These are phyloP conservation scores for Paramarasmius palmivorus DNA, from an alignment of 1,284 basidiomycete genomes.

Conservation along the genomic window DNA sequence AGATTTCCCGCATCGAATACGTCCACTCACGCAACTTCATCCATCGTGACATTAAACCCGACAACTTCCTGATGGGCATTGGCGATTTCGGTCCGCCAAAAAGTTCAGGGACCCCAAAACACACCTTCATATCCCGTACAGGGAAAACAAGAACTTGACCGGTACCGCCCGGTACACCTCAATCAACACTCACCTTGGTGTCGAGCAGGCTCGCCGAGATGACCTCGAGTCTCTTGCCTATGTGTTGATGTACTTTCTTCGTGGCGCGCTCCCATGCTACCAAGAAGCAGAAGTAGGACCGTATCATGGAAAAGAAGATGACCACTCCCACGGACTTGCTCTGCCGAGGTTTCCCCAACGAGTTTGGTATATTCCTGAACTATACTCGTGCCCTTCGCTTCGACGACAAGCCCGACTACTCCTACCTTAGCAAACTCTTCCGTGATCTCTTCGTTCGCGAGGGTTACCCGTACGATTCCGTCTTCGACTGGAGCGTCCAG, in stretches of 20 bases:
- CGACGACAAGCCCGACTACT: conserved; percentile 98
- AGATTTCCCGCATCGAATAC: conserved; percentile 99
- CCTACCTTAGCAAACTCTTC: conserved; percentile 97
- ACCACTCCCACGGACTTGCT: conserved; percentile 95
- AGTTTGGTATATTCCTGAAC: conserved; percentile 97
- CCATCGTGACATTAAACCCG: conserved; percentile 99
- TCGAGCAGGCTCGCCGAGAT: conserved; percentile 95
- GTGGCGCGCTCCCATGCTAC: conserved; percentile 95
- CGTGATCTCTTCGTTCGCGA: conserved; percentile 96
- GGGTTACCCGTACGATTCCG: conserved; percentile 97
- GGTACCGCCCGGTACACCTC: conserved; percentile 99
- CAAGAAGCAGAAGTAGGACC: conserved; percentile 99
- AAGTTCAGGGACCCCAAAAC: conserved; percentile 99
- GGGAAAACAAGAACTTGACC: conserved; percentile 99
- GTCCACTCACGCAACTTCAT: conserved; percentile 99
- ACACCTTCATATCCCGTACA: conserved; percentile 98
- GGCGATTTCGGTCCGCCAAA: conserved; percentile 99
- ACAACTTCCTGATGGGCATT: conserved; percentile 99
- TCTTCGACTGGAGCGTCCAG: conserved; percentile 97
- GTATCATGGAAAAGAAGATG: conserved; percentile 99
- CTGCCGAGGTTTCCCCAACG: conserved; percentile 96
- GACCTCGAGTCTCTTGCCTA: conserved; percentile 96
- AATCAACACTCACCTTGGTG: conserved; percentile 98
- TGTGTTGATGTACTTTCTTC: conserved; percentile 98
- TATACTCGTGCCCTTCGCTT: conserved; percentile 96